Base-by-base conservation (phyloP, 495 filamentous ascomycete genomes). In the Tirmania nivea region DNA sequence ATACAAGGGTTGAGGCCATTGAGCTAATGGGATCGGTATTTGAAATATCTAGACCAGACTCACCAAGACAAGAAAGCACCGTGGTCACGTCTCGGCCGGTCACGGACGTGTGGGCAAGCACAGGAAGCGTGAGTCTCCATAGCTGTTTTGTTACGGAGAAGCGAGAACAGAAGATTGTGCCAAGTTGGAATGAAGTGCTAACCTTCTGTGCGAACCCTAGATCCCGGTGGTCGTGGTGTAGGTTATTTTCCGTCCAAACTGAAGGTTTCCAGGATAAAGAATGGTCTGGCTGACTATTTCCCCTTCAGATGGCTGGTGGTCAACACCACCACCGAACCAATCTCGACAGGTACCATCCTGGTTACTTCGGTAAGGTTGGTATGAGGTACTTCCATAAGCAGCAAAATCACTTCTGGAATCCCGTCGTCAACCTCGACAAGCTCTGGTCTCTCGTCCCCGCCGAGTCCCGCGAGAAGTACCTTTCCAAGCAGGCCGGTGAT, bases 281-380 rank as follows among this genome's bases (percentile, higher is more conserved):
- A 86, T 31, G 25, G 25, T 3, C 25, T 31, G 25, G 7, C 25
- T 31, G 25, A 31, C 25, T 31, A 0, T 5, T 47, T 47, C 42
- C 14, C 14, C 42, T n/a, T 12, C 48, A 50, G 48, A 80, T 92
- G 74, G 87, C 87, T 69, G 87, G 86, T 86, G 87, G 86, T 75
- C 79, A 83, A 73, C 87, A 94, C 74, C 87, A 94, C 75, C 85
- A 90, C 78, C 73, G 83, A 58, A 94, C 85, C 63, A 94, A 93
- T 74, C 72, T 93, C 63, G 86, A 93, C 73, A 90, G 90, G 72
- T 88, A 83, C 80, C 84, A 89, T 71, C 83, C 83, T 17, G 85
- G 84, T 81, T 93, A 92, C 81, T 94, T 93, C 72, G 87, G 87
- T 71, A 94, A 94, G 75, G 86, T 94, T 57, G 86, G 86, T 75